phyloP scores from a whole-genome alignment of 768 basidiomycete genomes.

The Mycena epipterygia region DNA sequence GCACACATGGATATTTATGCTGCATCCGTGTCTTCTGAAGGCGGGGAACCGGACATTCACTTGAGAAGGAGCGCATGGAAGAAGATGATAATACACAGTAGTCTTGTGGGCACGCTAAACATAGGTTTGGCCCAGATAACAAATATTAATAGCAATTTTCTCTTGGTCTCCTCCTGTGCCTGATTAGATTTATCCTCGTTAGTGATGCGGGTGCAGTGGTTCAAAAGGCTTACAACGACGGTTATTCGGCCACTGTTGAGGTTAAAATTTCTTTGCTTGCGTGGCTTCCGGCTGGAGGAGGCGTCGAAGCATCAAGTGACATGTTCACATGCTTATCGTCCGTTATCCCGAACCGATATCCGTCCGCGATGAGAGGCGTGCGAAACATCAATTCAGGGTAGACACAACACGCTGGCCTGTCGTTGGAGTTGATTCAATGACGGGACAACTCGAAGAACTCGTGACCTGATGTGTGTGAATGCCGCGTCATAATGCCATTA shows the following conservation, averaged over 20 bases:
- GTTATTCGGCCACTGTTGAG: not conserved
- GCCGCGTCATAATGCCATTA: too few species aligned
- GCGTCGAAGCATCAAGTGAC: not conserved
- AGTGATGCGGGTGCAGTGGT: too few species aligned
- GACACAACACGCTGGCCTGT: not conserved
- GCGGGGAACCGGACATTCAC: not conserved
- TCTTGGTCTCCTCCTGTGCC: not conserved
- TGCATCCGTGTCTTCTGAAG: not conserved
- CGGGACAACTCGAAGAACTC: too few species aligned
- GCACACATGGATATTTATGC: not conserved
- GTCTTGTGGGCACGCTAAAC: constrained; percentile 11
- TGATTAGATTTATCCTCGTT: too few species aligned
- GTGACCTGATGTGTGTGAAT: too few species aligned
- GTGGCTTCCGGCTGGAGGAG: not conserved
- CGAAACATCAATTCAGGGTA: not conserved
- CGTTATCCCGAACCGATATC: not conserved
- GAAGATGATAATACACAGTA: not conserved
- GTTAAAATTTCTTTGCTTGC: not conserved
- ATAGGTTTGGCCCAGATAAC: constrained; percentile 8
- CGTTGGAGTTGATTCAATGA: too few species aligned
- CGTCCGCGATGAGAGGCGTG: not conserved
- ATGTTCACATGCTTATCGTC: constrained; percentile 10
- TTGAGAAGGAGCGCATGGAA: not conserved
- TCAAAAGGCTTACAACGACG: not conserved
- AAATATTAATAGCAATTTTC: not conserved